Evolutionary conservation across 1,139 yeast genomes (phyloP).

Genomic region (Suhomyces choctaworum): DNA sequence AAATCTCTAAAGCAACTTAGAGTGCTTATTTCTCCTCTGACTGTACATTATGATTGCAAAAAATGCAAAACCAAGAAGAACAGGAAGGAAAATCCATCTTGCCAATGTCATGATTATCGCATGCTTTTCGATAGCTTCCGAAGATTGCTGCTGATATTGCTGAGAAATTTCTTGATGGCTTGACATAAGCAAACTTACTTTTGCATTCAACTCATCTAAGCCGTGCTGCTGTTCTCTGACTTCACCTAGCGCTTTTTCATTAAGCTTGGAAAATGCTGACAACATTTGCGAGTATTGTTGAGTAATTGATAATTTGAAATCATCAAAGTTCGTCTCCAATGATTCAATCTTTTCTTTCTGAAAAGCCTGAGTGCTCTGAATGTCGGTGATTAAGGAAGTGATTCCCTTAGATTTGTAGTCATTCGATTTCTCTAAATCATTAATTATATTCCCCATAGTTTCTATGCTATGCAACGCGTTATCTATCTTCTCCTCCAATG

Average conservation of each 20-base stretch:
- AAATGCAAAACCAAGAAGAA: slow-evolving; percentile 23
- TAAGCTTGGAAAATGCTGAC: slow-evolving; percentile 33
- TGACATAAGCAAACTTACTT: slow-evolving; percentile 45
- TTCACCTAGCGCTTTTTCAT: slow-evolving; percentile 45
- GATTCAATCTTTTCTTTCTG: slow-evolving; percentile 19
- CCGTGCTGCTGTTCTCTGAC: slow-evolving; percentile 45
- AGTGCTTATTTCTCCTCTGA: slow-evolving; percentile 35
- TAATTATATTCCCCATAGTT: slow-evolving; percentile 7
- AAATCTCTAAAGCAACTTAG: slow-evolving; percentile 43
- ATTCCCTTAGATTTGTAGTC: slow-evolving; percentile 15
- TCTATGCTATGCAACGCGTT: slow-evolving; percentile 1
- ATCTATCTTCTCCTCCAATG: slow-evolving; percentile 1
- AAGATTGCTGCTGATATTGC: slow-evolving; percentile 26
- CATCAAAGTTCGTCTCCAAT: slow-evolving; percentile 22
- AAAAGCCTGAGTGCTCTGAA: slow-evolving; percentile 19
- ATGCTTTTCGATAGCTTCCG: slow-evolving; percentile 12
- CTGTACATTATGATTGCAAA: slow-evolving; percentile 28
- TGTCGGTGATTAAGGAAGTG: slow-evolving; percentile 18
- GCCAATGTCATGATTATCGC: slow-evolving; percentile 22
- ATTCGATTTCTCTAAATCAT: slow-evolving; percentile 7
- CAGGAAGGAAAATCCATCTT: slow-evolving; percentile 46
- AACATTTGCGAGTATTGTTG: slow-evolving; percentile 40
- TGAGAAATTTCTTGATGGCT: slow-evolving; percentile 42
- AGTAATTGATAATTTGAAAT: slow-evolving; percentile 30
- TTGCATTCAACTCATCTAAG: slow-evolving; percentile 35